Evolutionary conservation across 2,329 filamentous ascomycete species (phyloP).

Genomic region (Sarocladium strictum): DNA sequence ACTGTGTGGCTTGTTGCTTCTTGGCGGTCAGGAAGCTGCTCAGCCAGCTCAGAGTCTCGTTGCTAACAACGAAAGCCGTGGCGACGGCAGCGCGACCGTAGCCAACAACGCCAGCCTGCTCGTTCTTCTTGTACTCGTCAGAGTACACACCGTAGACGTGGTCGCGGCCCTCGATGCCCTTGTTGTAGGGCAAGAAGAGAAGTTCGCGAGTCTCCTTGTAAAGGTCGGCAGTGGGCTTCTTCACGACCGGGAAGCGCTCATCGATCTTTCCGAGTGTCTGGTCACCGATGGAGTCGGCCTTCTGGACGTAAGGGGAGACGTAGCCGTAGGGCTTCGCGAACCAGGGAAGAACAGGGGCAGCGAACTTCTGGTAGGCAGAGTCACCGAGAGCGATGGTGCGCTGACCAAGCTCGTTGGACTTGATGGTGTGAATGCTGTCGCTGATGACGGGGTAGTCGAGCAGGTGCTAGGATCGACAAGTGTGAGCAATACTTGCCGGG

Average conservation of each 20-base stretch:
- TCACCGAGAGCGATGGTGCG: conserved; percentile 73
- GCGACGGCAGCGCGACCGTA: conserved; percentile 64
- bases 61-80: conserved; percentile 60
- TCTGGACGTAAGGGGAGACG: conserved; percentile 77
- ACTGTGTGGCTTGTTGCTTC: conserved; percentile 55
- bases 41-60: conserved; percentile 58
- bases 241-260: conserved; percentile 64
- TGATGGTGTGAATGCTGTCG: conserved; percentile 72
- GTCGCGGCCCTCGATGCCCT: conserved; percentile 55
- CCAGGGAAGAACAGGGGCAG: conserved; percentile 66
- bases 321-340: conserved; percentile 74
- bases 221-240: conserved; percentile 68
- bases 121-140: conserved; percentile 56
- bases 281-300: conserved; percentile 72
- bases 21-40: conserved; percentile 52
- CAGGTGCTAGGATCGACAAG: conserved; percentile 57
- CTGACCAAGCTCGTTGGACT: conserved; percentile 75
- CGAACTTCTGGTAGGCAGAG: conserved; percentile 69
- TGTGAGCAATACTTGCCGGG: not conserved
- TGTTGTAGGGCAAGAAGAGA: conserved; percentile 56
- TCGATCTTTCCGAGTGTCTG: conserved; percentile 65
- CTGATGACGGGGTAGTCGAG: conserved; percentile 77
- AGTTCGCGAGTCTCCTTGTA: conserved; percentile 57
- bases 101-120: conserved; percentile 58
- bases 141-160: conserved; percentile 53